These are phyloP conservation scores for Aschersonia sp. DNA, from an alignment of 2,329 filamentous ascomycete genomes.

Conservation along the genomic window DNA sequence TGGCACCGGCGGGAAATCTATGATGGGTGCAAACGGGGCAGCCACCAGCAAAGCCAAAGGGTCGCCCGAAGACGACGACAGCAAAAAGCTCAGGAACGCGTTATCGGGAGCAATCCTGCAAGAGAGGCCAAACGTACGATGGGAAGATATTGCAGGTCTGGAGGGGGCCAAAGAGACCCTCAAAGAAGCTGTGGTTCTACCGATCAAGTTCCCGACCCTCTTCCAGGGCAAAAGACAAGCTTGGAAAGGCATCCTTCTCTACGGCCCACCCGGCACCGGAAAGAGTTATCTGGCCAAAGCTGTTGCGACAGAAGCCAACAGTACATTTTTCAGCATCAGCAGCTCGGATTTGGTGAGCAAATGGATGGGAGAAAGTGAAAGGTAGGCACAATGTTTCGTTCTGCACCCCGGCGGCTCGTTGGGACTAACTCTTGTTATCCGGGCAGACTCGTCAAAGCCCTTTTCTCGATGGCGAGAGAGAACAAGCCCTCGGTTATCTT, in stretches of 20 bases:
- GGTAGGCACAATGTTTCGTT: conserved; percentile 32
- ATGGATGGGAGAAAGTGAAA: conserved; percentile 99
- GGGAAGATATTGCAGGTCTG: conserved; percentile 94
- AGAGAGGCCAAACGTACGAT: conserved; percentile 90
- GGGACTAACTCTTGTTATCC: conserved; percentile 8
- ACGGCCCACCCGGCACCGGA: conserved; percentile 90
- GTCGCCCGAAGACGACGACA: conserved; percentile 73
- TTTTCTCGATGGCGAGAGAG: conserved; percentile 96
- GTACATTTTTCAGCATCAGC: conserved; percentile 97
- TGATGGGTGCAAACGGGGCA: conserved; percentile 56
- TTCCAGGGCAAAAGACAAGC: conserved; percentile 94
- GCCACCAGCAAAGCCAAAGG: conserved; percentile 45
- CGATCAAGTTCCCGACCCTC: conserved; percentile 94
- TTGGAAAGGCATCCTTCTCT: conserved; percentile 95
- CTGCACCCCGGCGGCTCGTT: not conserved
- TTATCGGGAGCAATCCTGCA: conserved; percentile 83
- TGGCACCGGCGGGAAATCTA: conserved; percentile 43
- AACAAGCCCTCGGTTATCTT: conserved; percentile 98
- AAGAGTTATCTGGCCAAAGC: conserved; percentile 97
- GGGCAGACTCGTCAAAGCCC: conserved; percentile 73
- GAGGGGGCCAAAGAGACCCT: conserved; percentile 91
- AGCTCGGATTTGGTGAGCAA: conserved; percentile 96
- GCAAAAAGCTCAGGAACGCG: conserved; percentile 86
- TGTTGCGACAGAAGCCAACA: conserved; percentile 95
- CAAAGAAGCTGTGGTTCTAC: conserved; percentile 93